These are phyloP conservation scores for Myxozyma neglecta DNA, from an alignment of 805 yeast species.

Conservation along the genomic window DNA sequence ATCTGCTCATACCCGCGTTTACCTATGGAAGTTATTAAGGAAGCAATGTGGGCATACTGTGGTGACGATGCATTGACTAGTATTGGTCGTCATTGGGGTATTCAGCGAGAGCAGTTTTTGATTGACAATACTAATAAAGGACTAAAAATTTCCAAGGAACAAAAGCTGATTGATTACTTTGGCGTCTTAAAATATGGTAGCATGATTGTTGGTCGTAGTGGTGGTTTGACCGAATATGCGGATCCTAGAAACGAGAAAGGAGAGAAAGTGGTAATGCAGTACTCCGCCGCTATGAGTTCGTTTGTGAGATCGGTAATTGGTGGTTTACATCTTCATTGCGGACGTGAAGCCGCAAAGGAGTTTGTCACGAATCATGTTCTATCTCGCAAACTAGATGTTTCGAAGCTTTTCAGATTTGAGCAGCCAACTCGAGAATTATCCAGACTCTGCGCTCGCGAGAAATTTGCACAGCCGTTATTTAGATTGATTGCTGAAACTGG, in stretches of 20 bases:
- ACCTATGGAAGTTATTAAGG: constrained; percentile 74
- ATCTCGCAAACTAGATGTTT: constrained; percentile 77
- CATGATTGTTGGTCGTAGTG: constrained; percentile 19
- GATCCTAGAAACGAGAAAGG: constrained; percentile 37
- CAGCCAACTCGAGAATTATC: constrained; percentile 85
- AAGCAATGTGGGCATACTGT: constrained; percentile 73
- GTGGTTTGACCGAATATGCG: constrained; percentile 50
- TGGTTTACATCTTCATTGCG: constrained; percentile 73
- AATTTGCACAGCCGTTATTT: constrained; percentile 70
- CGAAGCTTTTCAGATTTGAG: constrained; percentile 72
- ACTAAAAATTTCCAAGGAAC: constrained; percentile 66
- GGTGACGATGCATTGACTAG: constrained; percentile 64
- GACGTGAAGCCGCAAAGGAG: constrained; percentile 59
- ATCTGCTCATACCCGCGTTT: constrained; percentile 82
- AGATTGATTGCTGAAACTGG: constrained; percentile 93
- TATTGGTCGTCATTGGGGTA: constrained; percentile 83
- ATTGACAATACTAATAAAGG: not conserved
- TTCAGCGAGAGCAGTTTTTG: constrained; percentile 66
- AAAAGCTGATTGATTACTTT: constrained; percentile 64
- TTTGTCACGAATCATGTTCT: constrained; percentile 76
- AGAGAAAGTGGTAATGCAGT: constrained; percentile 15
- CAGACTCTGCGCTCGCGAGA: constrained; percentile 71
- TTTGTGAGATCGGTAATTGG: constrained; percentile 83
- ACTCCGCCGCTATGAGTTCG: constrained; percentile 50
- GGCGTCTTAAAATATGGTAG: constrained; percentile 47